A percentile compares a stretch with the other conserved stretches of the same genome.
Evolutionary conservation across 495 filamentous ascomycete species (phyloP).

Genomic region (Xylaria castorea): DNA sequence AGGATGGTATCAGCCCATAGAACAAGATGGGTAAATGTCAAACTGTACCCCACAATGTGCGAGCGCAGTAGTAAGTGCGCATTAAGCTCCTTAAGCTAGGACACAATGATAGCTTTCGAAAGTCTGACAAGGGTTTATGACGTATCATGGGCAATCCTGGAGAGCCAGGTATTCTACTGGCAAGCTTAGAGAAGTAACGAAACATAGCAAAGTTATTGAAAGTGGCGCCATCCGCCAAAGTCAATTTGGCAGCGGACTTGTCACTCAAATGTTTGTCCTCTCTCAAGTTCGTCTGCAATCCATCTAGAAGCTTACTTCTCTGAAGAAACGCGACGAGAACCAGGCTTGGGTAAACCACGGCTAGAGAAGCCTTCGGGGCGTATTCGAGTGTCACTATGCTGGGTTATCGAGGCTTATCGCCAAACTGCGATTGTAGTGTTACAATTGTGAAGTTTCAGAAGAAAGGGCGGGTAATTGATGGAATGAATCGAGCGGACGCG

Average conservation of each 20-base stretch:
- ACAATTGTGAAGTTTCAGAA: no score
- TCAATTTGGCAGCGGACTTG: not conserved
- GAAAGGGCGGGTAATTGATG: no score
- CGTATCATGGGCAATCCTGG: not conserved
- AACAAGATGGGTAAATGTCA: not conserved
- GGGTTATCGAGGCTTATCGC: not conserved
- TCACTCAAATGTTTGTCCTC: not conserved
- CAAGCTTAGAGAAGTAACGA: not conserved
- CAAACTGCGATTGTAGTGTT: no score
- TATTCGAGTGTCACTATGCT: not conserved
- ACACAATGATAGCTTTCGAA: not conserved
- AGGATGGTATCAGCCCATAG: conserved; percentile 12
- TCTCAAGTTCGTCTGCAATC: not conserved
- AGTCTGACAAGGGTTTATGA: not conserved
- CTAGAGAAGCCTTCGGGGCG: not conserved
- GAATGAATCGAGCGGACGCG: no score
- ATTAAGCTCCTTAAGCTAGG: not conserved
- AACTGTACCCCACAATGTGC: not conserved
- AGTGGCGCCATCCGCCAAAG: not conserved
- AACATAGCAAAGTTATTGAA: not conserved
- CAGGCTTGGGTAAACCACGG: not conserved
- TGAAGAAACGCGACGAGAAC: not conserved
- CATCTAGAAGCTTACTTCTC: not conserved
- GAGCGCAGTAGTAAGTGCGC: not conserved
- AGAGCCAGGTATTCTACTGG: not conserved